These are phyloP conservation scores for Candida easanensis DNA, from an alignment of 805 yeast genomes.

Conservation along the genomic window DNA sequence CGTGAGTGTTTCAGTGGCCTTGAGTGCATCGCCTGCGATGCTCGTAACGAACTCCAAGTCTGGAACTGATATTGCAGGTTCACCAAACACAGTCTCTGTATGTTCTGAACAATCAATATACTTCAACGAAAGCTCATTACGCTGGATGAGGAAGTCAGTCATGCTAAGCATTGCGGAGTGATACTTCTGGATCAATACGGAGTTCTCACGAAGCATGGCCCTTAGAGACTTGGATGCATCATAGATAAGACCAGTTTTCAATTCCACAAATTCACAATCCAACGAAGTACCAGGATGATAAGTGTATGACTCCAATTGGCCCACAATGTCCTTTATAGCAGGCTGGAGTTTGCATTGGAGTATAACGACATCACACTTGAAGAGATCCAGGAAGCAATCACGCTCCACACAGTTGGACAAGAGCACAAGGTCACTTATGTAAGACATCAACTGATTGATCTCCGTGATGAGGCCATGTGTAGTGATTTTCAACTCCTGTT, in stretches of 20 bases:
- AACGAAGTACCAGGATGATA: background rate
- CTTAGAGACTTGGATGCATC: conserved; percentile 3
- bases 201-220: conserved; percentile 5
- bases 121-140: conserved; percentile 9
- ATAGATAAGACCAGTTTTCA: background rate
- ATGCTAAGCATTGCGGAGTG: background rate
- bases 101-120: background rate
- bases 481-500: conserved; percentile 1
- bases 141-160: conserved; percentile 8
- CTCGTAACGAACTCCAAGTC: conserved; percentile 6
- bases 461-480: background rate
- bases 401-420: conserved; percentile 8
- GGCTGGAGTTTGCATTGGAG: conserved; percentile 7
- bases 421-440: conserved; percentile 2
- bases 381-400: conserved; percentile 9
- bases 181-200: conserved; percentile 3
- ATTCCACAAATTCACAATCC: background rate
- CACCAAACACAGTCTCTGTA: background rate
- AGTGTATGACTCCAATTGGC: background rate
- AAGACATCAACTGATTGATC: background rate
- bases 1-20: conserved; percentile 4
- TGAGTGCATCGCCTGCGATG: conserved; percentile 7
- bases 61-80: background rate
- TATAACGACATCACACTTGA: conserved; percentile 6
- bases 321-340: background rate